phyloP scores from a whole-genome alignment of 495 filamentous ascomycete species.

The Tirmania nivea region DNA sequence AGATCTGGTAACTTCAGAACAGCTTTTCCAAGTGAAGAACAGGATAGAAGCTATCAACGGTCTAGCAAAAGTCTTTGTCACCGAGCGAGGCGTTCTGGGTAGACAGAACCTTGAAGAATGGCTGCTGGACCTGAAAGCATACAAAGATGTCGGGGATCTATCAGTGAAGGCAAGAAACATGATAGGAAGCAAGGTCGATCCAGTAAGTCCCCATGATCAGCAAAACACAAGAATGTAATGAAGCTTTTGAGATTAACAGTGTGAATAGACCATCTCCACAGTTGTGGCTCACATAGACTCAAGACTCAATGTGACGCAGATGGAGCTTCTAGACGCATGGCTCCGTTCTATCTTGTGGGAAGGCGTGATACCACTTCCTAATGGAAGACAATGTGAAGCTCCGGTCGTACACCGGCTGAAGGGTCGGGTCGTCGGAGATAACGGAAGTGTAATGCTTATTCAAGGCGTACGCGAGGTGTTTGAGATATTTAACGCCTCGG shows the following conservation, averaged over 20 bases:
- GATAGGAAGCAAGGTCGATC: slow-evolving; percentile 65
- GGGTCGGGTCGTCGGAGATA: slow-evolving; percentile 39
- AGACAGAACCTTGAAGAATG: slow-evolving; percentile 49
- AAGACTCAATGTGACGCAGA: slow-evolving; percentile 27
- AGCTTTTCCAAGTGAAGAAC: slow-evolving; percentile 40
- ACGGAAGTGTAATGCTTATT: slow-evolving; percentile 49
- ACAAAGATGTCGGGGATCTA: slow-evolving; percentile 43
- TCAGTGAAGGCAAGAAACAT: slow-evolving; percentile 33
- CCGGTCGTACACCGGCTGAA: slow-evolving; percentile 77
- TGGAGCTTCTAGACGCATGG: slow-evolving; percentile 55
- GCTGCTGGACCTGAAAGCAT: slow-evolving; percentile 78
- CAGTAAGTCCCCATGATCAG: slow-evolving; percentile 29
- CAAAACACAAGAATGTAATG: background rate
- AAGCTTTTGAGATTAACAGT: background rate
- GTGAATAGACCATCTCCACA: slow-evolving; percentile 62
- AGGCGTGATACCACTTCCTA: slow-evolving; percentile 30
- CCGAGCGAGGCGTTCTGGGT: slow-evolving; percentile 55
- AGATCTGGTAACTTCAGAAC: slow-evolving; percentile 54
- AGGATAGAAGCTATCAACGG: slow-evolving; percentile 71
- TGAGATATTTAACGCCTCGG: slow-evolving; percentile 52
- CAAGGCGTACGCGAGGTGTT: slow-evolving; percentile 89
- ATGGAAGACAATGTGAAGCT: slow-evolving; percentile 1
- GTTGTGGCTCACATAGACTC: slow-evolving; percentile 35
- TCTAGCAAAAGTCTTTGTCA: slow-evolving; percentile 64
- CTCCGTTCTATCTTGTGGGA: slow-evolving; percentile 73